A percentile compares a stretch with the other conserved stretches of the same genome.
These are phyloP conservation scores for Tulasnella sp. DNA, from an alignment of 768 basidiomycete species.

Conservation along the genomic window DNA sequence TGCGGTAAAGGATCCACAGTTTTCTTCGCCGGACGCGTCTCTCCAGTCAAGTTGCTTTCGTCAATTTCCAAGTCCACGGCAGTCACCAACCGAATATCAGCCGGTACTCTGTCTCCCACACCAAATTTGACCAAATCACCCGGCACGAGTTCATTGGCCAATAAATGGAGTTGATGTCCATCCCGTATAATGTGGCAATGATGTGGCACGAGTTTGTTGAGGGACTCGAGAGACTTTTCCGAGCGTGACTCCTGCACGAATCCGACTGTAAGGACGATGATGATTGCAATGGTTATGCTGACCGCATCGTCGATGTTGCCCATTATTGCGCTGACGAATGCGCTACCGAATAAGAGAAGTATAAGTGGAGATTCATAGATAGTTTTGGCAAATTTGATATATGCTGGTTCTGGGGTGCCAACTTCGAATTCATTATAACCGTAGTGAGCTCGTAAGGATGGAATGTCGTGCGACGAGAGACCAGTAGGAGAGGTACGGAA, in stretches of 20 bases:
- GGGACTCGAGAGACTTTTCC: conserved; percentile 84
- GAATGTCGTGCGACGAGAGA: conserved; percentile 48
- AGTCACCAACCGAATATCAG: conserved; percentile 75
- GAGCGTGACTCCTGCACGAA: conserved; percentile 93
- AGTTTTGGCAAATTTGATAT: conserved; percentile 84
- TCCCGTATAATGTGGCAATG: conserved; percentile 86
- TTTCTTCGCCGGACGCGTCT: conserved; percentile 73
- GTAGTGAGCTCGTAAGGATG: conserved; percentile 48
- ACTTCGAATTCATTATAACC: conserved; percentile 96
- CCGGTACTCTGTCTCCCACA: conserved; percentile 88
- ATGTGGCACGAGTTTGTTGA: conserved; percentile 95
- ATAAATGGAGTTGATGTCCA: conserved; percentile 57
- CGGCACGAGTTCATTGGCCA: conserved; percentile 94
- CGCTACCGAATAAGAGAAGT: conserved; percentile 79
- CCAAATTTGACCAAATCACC: conserved; percentile 83
- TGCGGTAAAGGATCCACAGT: conserved; percentile 40
- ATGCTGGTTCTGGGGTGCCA: conserved; percentile 58
- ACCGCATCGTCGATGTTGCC: conserved; percentile 93
- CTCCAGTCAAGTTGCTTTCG: conserved; percentile 89
- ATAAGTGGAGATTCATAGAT: conserved; percentile 94
- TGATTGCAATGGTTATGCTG: conserved; percentile 81
- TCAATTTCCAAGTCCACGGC: conserved; percentile 85
- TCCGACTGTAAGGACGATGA: conserved; percentile 91
- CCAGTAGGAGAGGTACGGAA: conserved; percentile 58
- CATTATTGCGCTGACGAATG: conserved; percentile 76